Conservation (phyloP, 2,329 filamentous ascomycete genomes). For the Scytalidium sp. region DNA sequence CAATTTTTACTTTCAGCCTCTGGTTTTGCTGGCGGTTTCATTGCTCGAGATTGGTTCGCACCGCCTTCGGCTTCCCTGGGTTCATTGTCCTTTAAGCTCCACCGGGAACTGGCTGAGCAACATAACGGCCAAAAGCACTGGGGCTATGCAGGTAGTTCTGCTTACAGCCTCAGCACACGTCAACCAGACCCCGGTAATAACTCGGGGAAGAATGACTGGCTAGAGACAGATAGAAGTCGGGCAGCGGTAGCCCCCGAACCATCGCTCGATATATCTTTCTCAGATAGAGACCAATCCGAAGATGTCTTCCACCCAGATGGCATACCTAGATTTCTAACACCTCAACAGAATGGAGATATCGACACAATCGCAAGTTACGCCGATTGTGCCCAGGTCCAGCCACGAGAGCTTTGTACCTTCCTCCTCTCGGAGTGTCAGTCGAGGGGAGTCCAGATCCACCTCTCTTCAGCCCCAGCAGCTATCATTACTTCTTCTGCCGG, state of each 20-base stretch:
- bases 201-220: constrained; percentile 59
- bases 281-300: not conserved
- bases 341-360: not conserved
- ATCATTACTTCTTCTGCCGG: constrained; percentile 48
- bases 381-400: not conserved
- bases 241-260: constrained; percentile 25
- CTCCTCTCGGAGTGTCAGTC: constrained; percentile 55
- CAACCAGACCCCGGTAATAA: constrained; percentile 13
- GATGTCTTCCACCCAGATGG: not conserved
- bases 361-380: not conserved
- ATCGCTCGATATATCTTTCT: not conserved
- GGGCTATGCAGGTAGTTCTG: constrained; percentile 41
- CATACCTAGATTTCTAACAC: not conserved
- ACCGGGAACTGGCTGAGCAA: constrained; percentile 32
- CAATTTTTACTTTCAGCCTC: constrained; percentile 71
- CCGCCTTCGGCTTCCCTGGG: constrained; percentile 56
- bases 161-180: not conserved
- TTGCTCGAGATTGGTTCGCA: constrained; percentile 71
- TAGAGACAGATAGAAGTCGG: constrained; percentile 61
- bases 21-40: constrained; percentile 70
- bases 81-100: constrained; percentile 66
- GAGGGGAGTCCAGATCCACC: constrained; percentile 62
- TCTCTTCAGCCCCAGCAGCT: constrained; percentile 56
- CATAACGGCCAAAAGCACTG: constrained; percentile 33
- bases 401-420: constrained; percentile 54